A percentile compares a stretch with the other conserved stretches of the same genome.
Conservation (phyloP, 441 rosid genomes). For the Gossypium schwendimanii region DNA sequence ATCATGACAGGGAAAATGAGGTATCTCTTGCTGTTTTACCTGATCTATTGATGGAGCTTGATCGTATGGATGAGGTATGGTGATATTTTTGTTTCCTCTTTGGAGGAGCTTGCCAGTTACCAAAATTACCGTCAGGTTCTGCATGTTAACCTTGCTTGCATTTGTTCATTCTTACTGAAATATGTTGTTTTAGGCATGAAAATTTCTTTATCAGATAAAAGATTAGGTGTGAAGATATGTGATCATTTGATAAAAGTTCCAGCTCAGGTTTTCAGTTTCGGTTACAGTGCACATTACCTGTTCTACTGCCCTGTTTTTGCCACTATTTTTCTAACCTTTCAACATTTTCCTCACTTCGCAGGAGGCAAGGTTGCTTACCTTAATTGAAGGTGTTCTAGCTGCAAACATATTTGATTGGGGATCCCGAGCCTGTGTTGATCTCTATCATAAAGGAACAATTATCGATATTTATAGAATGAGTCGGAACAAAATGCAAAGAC, state of each 20-base stretch:
- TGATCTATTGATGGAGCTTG: conserved; percentile 81
- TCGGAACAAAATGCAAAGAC: conserved; percentile 96
- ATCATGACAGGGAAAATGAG: conserved; percentile 80
- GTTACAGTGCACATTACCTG: not conserved
- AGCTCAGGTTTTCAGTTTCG: not conserved
- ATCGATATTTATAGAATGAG: conserved; percentile 99
- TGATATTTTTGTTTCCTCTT: conserved; percentile 7
- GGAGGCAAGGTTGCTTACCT: conserved; percentile 83
- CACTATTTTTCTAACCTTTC: not conserved
- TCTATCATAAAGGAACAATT: conserved; percentile 93
- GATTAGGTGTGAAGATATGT: too few species aligned
- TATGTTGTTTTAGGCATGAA: too few species aligned
- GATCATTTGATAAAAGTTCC: too few species aligned
- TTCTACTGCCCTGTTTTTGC: not conserved
- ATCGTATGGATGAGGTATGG: conserved; percentile 72
- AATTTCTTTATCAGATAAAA: too few species aligned
- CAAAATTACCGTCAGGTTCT: not conserved
- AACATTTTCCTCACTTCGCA: conserved; percentile 26
- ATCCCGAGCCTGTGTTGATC: conserved; percentile 96
- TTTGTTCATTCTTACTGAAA: too few species aligned
- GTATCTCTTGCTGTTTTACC: conserved; percentile 97
- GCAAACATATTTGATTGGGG: conserved; percentile 99
- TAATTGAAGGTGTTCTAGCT: conserved; percentile 94
- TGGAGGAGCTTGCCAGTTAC: not conserved
- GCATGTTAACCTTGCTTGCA: too few species aligned